Base-by-base conservation (phyloP, 2,329 filamentous ascomycete genomes). In the Zymoseptoria pseudotritici region DNA sequence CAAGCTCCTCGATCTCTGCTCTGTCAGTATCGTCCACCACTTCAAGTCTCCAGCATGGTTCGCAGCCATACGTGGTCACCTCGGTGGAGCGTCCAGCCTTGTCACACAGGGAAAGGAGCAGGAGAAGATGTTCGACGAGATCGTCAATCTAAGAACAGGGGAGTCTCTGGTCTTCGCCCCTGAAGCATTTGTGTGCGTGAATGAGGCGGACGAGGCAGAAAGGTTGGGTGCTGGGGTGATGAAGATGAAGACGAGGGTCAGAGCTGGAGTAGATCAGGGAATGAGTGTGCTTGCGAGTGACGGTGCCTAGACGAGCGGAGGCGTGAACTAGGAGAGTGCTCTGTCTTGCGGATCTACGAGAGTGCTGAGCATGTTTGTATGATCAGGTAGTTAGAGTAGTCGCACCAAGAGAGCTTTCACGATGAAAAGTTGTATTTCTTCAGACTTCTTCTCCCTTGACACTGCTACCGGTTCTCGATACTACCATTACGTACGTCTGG, bases 41-140 rank as follows among this genome's bases (percentile, higher is more conserved):
- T 92, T 92, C 71, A 84, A 79, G 0, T 86, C 82, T 0, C 87
- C 87, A 0, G 79, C 80, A 1, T 90, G 87, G 87, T 79, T 84
- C 26, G 67, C 69, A 0, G 76, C 76, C 0, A 72, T 84, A 50
- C 67, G 69, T 29, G 65, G 66, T 13, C 76, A 79, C 68, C 71
- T 88, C 1, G 82, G 80, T 4, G 82, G 74, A 2, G 69, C 77
- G 13, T 72, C 65, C 9, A 55, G 50, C 13, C 54, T 67, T 57
- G 61, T 58, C 9, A 57, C 60, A 2, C 51, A 36, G 4, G 42
- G 19, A 11, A 58, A 59, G 7, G 58, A 66, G 21, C 36, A 55
- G 46, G 53, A 56, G 6, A 60, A 59, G 10, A 58, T 73, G 56
- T 72, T 75, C 53, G 61, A 68, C 22, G 42, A 59, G 11, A 73